A percentile compares a stretch with the other conserved stretches of the same genome.
Conservation (phyloP, 192 early-diverging fungal species). For the Coemansia sp. region DNA sequence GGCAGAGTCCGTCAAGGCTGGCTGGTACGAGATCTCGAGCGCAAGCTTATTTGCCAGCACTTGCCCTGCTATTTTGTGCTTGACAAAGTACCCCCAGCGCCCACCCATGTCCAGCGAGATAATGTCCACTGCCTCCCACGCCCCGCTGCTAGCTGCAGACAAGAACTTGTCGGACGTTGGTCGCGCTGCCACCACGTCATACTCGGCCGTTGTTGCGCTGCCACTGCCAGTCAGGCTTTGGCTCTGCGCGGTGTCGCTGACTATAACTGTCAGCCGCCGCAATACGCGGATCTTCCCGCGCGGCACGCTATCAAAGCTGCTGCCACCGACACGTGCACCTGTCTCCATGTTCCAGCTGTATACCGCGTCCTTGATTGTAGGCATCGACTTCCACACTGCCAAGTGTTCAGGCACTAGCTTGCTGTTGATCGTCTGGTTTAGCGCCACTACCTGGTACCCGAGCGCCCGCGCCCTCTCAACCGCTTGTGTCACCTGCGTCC, state of each 20-base stretch:
- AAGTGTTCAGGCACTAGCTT: constrained; percentile 36
- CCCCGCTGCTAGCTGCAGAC: constrained; percentile 36
- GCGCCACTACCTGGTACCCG: constrained; percentile 46
- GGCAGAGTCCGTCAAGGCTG: constrained; percentile 27
- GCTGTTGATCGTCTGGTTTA: constrained; percentile 48
- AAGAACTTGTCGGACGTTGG: constrained; percentile 42
- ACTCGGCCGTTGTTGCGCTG: constrained; percentile 18
- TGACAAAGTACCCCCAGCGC: constrained; percentile 51
- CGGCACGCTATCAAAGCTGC: constrained; percentile 3
- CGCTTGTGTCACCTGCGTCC: constrained; percentile 40
- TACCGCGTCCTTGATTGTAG: constrained; percentile 19
- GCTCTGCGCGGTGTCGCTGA: constrained; percentile 44
- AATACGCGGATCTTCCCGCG: constrained; percentile 38
- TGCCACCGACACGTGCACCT: constrained; percentile 19
- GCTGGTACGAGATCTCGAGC: constrained; percentile 39
- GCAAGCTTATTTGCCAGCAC: constrained; percentile 34
- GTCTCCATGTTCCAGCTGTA: constrained; percentile 34
- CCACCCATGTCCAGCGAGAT: constrained; percentile 48
- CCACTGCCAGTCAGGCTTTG: constrained; percentile 31
- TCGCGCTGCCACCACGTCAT: constrained; percentile 52
- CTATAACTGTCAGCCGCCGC: constrained; percentile 42
- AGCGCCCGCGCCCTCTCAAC: constrained; percentile 40
- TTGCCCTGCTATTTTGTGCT: constrained; percentile 50
- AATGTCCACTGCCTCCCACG: constrained; percentile 45
- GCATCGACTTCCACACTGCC: constrained; percentile 35